Conservation (phyloP, 129 eudicot species). For the Artemisia tridentata region DNA sequence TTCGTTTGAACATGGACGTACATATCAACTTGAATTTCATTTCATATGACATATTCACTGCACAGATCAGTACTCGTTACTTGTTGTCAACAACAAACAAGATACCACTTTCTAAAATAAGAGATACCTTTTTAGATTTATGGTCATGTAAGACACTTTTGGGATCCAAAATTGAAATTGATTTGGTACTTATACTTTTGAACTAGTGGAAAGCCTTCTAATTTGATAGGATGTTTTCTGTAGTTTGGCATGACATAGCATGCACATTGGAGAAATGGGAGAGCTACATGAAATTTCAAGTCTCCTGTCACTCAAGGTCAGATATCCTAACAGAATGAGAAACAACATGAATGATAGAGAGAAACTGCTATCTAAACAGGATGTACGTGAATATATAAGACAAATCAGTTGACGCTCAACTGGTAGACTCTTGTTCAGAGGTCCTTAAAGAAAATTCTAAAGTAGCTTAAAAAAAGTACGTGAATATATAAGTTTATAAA, state of each 20-base stretch:
- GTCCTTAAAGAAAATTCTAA: background rate
- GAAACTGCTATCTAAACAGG: slow-evolving; percentile 41
- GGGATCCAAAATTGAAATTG: background rate
- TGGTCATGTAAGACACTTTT: background rate
- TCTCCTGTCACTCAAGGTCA: slow-evolving; percentile 75
- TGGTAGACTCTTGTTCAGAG: slow-evolving; percentile 23
- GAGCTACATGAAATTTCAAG: slow-evolving; percentile 95
- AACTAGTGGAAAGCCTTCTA: slow-evolving; percentile 5
- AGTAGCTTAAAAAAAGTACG: too few relatives aligned
- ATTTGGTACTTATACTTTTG: background rate
- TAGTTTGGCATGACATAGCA: slow-evolving; percentile 94
- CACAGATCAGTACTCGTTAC: background rate
- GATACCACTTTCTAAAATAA: background rate
- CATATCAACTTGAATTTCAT: slow-evolving; percentile 6
- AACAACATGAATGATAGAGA: slow-evolving; percentile 47
- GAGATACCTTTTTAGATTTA: background rate
- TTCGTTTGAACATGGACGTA: slow-evolving; percentile 94
- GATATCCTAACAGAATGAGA: slow-evolving; percentile 80
- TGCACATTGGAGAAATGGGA: slow-evolving; percentile 98
- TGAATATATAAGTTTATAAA: too few relatives aligned
- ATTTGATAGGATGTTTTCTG: slow-evolving; percentile 6
- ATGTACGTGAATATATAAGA: too few relatives aligned
- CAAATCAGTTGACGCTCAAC: slow-evolving; percentile 15
- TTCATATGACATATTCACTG: background rate
- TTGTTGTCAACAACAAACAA: background rate